phyloP scores from a whole-genome alignment of 768 basidiomycete species.

The Lactarius quietus region DNA sequence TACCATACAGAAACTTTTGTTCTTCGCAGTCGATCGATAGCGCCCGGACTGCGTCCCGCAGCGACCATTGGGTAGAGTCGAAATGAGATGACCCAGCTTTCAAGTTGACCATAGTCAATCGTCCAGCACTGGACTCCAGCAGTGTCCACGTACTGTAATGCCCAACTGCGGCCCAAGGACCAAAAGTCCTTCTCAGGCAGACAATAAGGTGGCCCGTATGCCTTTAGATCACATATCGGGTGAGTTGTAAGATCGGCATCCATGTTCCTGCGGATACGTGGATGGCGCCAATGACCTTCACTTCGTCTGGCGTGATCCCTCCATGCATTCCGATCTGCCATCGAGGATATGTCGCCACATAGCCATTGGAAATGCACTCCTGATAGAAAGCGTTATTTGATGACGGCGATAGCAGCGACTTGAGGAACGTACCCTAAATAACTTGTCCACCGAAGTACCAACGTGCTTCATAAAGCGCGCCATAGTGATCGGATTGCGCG shows the following conservation, averaged over 20 bases:
- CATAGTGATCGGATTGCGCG: not conserved
- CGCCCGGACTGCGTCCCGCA: not conserved
- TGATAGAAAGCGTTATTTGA: not conserved
- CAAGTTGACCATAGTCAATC: not conserved
- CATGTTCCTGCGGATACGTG: constrained; percentile 20
- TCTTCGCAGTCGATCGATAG: not conserved
- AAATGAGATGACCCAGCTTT: too few relatives aligned
- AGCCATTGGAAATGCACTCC: not conserved
- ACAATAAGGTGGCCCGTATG: too few relatives aligned
- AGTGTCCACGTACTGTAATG: too few relatives aligned
- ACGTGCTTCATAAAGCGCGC: constrained; percentile 14
- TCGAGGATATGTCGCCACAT: not conserved
- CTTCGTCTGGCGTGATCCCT: constrained; percentile 14
- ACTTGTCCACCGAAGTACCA: constrained; percentile 2
- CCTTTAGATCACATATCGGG: not conserved
- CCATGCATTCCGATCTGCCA: constrained; percentile 7
- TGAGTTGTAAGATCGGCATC: constrained; percentile 20
- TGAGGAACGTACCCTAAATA: constrained; percentile 5
- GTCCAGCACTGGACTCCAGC: too few relatives aligned
- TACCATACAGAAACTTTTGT: too few relatives aligned
- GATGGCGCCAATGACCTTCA: constrained; percentile 13
- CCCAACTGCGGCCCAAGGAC: too few relatives aligned
- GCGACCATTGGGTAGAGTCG: not conserved
- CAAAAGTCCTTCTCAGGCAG: too few relatives aligned
- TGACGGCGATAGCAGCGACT: not conserved